Base-by-base conservation (phyloP, 2,329 filamentous ascomycete species). In the Cucurbitaria berberidis region DNA sequence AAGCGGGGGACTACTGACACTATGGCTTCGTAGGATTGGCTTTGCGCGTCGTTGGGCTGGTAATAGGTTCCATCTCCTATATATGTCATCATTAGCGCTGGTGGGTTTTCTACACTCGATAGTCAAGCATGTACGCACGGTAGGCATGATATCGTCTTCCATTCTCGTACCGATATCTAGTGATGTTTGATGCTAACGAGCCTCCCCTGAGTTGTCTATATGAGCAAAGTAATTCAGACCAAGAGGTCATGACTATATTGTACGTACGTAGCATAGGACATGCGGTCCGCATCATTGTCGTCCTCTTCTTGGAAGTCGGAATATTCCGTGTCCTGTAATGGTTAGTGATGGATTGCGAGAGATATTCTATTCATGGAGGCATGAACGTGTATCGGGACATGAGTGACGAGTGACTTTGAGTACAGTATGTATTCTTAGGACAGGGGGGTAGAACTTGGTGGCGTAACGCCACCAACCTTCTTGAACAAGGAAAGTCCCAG, bases 181-280 rank as follows among this genome's bases (percentile, higher is more conserved):
- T 77, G 13, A 75, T 68, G 19, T 66, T 73, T 16, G 74, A 74
- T 9, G 74, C 76, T 47, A 78, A 59, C 13, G 74, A 76, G 48
- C 66, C 66, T 13, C 66, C 72, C 44, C 72, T 75, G 15, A 60
- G 36, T 45, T 38, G 10, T 21, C 40, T 7, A 26, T 18, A 24
- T 42, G 11, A 29, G 22, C 16, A 29, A 10, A 4, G n/a, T 29
- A 16, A 8, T n/a, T 34, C 13, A 5, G 13, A 5, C 9, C 9
- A 11, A 11, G 13, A 15, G 15, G 15, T n/a, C 9, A 34, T n/a
- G 4, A 13, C 5, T 13, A 38, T 4, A n/a, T 4, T 3, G 19
- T 26, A 55, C 59, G 21, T 41, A 67, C 57, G 66, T 69, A 36
- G 64, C 62, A 46, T 67, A 70, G 41, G 68, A 68, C 22, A 51